phyloP scores from a whole-genome alignment of 371 early-diverging fungal genomes.

The Circinella minor region DNA sequence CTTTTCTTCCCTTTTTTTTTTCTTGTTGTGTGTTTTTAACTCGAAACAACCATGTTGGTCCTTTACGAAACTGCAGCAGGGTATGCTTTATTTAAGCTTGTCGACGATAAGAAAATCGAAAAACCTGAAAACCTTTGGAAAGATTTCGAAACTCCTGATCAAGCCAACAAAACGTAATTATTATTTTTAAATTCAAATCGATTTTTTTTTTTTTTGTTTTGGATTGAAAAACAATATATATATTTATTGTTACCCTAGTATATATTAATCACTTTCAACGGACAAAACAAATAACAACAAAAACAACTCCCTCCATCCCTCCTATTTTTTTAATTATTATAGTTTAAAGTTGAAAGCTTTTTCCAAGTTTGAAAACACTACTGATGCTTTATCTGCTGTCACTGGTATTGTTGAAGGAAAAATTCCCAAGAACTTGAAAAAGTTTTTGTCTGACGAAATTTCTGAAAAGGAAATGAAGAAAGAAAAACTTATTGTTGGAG shows the following conservation, averaged over 20 bases:
- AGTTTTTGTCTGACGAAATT: conserved; percentile 85
- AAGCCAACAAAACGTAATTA: conserved; percentile 75
- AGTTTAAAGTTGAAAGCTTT: conserved; percentile 94
- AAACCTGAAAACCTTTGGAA: conserved; percentile 78
- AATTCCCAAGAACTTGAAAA: conserved; percentile 90
- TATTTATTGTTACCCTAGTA: no score
- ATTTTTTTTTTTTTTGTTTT: no score
- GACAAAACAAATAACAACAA: no score
- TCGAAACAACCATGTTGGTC: conserved; percentile 65
- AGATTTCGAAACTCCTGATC: conserved; percentile 79
- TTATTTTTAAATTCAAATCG: no score
- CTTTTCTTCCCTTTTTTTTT: no score
- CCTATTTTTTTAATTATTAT: background rate
- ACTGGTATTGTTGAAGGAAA: conserved; percentile 96
- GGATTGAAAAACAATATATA: no score
- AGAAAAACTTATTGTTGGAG: conserved; percentile 91
- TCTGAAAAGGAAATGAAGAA: conserved; percentile 85
- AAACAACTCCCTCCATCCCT: no score
- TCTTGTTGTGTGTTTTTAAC: no score
- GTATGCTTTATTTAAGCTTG: conserved; percentile 87
- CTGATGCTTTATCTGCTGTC: conserved; percentile 93
- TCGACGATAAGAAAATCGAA: conserved; percentile 80
- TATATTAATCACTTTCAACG: no score
- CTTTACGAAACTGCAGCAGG: conserved; percentile 91
- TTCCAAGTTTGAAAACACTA: conserved; percentile 96